phyloP scores from a whole-genome alignment of 208 protist species.

The Naegleria fowleri region DNA sequence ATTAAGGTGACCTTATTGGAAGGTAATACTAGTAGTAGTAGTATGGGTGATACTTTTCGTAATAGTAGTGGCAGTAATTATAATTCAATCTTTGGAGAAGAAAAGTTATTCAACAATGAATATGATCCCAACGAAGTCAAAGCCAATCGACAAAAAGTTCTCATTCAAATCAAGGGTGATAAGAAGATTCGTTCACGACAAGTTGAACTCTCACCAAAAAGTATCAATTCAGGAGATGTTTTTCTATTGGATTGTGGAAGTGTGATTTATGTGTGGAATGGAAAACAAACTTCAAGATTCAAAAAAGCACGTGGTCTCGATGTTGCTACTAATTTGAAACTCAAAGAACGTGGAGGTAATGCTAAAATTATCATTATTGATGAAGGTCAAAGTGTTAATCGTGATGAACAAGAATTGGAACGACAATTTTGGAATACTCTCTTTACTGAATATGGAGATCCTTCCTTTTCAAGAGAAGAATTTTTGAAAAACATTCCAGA shows the following conservation, averaged over 20 bases:
- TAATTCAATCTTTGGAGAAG: background rate
- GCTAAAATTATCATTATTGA: conserved; percentile 30
- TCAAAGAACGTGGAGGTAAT: conserved; percentile 24
- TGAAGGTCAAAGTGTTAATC: conserved; percentile 16
- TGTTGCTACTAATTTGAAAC: conserved; percentile 14
- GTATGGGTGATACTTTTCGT: background rate
- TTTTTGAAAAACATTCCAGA: background rate
- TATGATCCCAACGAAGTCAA: conserved; percentile 10
- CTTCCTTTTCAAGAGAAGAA: background rate
- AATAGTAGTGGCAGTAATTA: background rate
- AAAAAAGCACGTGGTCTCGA: conserved; percentile 17
- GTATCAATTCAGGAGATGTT: conserved; percentile 47
- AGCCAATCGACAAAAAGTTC: background rate
- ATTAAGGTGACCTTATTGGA: background rate
- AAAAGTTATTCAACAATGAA: background rate
- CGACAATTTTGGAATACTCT: background rate
- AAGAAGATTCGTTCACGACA: conserved; percentile 4
- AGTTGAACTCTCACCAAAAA: background rate
- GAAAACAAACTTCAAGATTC: background rate
- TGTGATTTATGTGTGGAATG: conserved; percentile 34
- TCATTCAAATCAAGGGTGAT: conserved; percentile 20
- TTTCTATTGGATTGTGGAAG: conserved; percentile 50
- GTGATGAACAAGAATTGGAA: background rate
- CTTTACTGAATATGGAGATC: background rate
- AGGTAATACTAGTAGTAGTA: background rate